Evolutionary conservation across 441 rosid genomes (phyloP).

Genomic region (Gossypium trilobum): DNA sequence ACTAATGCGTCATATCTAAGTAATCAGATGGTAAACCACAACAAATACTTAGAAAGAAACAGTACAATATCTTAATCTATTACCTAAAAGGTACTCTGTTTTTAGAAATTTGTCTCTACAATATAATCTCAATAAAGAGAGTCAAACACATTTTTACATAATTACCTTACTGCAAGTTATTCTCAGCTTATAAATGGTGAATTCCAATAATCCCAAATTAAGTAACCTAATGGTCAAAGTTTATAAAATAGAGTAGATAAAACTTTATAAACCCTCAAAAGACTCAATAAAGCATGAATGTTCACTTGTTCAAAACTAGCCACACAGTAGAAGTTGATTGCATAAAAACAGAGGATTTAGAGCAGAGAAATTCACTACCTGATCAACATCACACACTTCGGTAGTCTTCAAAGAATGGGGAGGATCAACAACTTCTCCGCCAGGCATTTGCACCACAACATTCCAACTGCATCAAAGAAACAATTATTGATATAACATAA

Average conservation of each 20-base stretch:
- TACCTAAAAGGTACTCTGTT: not conserved
- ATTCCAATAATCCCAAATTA: not conserved
- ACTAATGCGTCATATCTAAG: not conserved
- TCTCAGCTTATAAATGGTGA: not conserved
- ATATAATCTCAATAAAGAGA: not conserved
- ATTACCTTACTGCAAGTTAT: not conserved
- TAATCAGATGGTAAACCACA: not conserved
- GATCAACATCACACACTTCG: constrained; percentile 49
- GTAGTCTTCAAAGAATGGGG: constrained; percentile 66
- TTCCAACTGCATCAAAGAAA: constrained; percentile 58
- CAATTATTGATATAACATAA: not conserved
- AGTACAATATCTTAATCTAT: not conserved
- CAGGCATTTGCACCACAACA: constrained; percentile 53
- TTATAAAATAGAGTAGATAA: not conserved
- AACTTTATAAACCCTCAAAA: not conserved
- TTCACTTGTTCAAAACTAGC: not conserved
- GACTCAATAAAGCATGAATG: not conserved
- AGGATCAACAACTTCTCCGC: constrained; percentile 49
- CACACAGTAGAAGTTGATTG: not conserved
- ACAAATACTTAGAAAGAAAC: not conserved
- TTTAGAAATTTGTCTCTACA: not conserved
- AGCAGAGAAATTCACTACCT: constrained; percentile 34
- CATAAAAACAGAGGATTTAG: constrained; percentile 4
- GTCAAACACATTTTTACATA: not conserved
- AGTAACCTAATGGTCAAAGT: not conserved